phyloP scores from a whole-genome alignment of 2,329 filamentous ascomycete genomes.

The Scytalidium sp. region DNA sequence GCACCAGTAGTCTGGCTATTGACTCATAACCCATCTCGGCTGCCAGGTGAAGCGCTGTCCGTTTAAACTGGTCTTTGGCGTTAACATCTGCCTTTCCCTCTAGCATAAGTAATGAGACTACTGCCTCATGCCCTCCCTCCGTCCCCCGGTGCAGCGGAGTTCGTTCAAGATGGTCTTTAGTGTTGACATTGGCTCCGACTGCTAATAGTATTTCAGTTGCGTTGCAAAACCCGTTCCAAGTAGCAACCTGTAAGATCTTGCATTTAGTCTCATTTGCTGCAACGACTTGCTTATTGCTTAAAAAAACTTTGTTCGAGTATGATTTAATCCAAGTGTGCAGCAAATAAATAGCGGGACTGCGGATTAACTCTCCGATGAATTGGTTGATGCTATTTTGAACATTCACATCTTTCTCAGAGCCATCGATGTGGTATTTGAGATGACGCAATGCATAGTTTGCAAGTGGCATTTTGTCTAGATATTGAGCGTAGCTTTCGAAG shows the following conservation, averaged over 20 bases:
- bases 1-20: neutral
- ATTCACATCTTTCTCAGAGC: neutral
- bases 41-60: constrained; percentile 3
- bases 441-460: neutral
- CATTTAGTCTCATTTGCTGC: neutral
- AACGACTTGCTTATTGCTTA: neutral
- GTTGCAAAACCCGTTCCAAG: neutral
- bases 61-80: neutral
- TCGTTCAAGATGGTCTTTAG: neutral
- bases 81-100: constrained; percentile 2
- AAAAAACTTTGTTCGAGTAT: neutral
- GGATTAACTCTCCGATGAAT: neutral
- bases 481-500: neutral
- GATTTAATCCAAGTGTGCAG: neutral
- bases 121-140: neutral
- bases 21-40: neutral
- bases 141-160: neutral
- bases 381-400: neutral
- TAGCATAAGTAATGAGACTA: neutral
- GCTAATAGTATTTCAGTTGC: neutral
- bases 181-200: neutral
- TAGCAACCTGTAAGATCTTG: neutral
- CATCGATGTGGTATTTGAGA: neutral
- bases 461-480: neutral
- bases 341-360: neutral